Conservation (phyloP, 352 stramenopile genomes). For the Pythium myriotylum region DNA sequence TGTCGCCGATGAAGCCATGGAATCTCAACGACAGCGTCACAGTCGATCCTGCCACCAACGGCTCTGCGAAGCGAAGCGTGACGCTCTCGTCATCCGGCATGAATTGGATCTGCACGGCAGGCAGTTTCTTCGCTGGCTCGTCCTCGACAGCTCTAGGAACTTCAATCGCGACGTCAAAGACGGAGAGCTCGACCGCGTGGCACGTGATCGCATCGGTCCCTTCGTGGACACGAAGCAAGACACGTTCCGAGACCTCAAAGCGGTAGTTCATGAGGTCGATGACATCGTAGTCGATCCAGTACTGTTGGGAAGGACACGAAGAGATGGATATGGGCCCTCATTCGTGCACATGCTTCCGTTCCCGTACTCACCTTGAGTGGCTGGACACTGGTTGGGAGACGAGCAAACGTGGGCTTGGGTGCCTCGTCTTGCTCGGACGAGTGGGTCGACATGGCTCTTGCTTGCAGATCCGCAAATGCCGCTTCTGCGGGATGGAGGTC, state of each 20-base stretch:
- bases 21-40: constrained; percentile 55
- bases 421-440: no score
- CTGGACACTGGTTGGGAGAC: constrained; percentile 53
- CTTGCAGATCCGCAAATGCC: no score
- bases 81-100: no score
- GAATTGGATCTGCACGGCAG: constrained; percentile 50
- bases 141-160: constrained; percentile 17
- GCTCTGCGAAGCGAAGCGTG: constrained; percentile 56
- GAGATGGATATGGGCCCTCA: no score
- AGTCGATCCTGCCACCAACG: constrained; percentile 30
- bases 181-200: constrained; percentile 94
- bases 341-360: no score
- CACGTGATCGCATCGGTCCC: constrained; percentile 82
- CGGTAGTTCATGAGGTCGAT: constrained; percentile 77
- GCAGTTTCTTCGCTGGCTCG: constrained; percentile 28
- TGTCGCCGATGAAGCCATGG: constrained; percentile 83
- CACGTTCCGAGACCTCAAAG: constrained; percentile 69
- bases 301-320: constrained; percentile 33
- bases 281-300: constrained; percentile 75
- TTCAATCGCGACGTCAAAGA: constrained; percentile 63
- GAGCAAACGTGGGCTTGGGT: no score
- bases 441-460: no score
- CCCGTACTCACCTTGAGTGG: constrained; percentile 51
- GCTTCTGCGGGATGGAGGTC: no score
- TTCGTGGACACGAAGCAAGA: constrained; percentile 54